Evolutionary conservation across 306 rosid genomes (phyloP).

Genomic region (Abrus precatorius): DNA sequence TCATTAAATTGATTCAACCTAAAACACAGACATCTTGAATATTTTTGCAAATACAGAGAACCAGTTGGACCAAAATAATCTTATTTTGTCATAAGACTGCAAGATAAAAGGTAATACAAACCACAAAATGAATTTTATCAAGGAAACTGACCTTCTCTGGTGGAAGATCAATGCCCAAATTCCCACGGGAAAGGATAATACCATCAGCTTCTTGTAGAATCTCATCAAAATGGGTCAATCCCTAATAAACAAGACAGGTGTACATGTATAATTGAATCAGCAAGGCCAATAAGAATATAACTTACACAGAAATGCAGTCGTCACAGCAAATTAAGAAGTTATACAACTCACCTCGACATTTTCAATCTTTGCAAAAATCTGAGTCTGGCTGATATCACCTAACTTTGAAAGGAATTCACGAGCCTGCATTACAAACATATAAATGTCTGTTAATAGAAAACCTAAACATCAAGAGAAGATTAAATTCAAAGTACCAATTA

Average conservation of each 20-base stretch:
- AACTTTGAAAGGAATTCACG: constrained; percentile 84
- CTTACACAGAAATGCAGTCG: neutral
- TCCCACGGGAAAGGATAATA: constrained; percentile 90
- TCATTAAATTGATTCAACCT: constrained; percentile 28
- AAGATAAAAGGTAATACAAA: constrained; percentile 23
- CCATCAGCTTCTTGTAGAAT: constrained; percentile 97
- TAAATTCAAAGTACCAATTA: constrained; percentile 5
- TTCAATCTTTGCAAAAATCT: constrained; percentile 95
- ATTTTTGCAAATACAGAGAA: neutral
- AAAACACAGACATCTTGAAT: constrained; percentile 12
- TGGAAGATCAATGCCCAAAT: constrained; percentile 96
- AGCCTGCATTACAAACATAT: constrained; percentile 65
- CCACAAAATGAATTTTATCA: constrained; percentile 24
- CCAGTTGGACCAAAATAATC: constrained; percentile 10
- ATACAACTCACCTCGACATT: constrained; percentile 75
- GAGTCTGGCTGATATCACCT: constrained; percentile 81
- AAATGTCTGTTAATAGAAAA: constrained; percentile 22
- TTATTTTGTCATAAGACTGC: constrained; percentile 1
- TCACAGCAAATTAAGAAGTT: constrained; percentile 17
- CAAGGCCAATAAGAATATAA: constrained; percentile 34
- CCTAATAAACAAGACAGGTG: constrained; percentile 58
- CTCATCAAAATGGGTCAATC: constrained; percentile 92
- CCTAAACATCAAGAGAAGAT: constrained; percentile 25
- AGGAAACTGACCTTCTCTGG: constrained; percentile 84
- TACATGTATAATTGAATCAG: constrained; percentile 4